Evolutionary conservation across 2,329 filamentous ascomycete species (phyloP).

Genomic region (Magnaporthiopsis poae): DNA sequence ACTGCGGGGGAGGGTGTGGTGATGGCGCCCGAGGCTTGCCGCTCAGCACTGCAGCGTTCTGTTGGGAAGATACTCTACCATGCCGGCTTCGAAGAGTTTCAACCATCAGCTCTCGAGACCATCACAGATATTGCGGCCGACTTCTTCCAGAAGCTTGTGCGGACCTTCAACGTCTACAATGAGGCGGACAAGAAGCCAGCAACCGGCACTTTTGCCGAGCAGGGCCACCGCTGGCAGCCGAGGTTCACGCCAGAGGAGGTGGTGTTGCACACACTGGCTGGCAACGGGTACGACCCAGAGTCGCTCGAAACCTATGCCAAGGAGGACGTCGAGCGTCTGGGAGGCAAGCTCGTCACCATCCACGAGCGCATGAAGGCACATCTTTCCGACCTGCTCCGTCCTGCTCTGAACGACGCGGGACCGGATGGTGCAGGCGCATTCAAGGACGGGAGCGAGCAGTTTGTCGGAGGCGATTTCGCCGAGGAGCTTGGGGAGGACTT

Average conservation of each 20-base stretch:
- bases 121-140: constrained; percentile 82
- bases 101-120: constrained; percentile 83
- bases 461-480: constrained; percentile 84
- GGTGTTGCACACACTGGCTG: constrained; percentile 72
- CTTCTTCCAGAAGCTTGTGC: constrained; percentile 77
- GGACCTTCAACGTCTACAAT: constrained; percentile 70
- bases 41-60: constrained; percentile 76
- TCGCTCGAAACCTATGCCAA: constrained; percentile 76
- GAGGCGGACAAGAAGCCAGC: constrained; percentile 69
- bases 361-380: constrained; percentile 93
- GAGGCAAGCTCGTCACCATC: constrained; percentile 67
- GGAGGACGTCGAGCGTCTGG: constrained; percentile 83
- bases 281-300: constrained; percentile 75
- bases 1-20: constrained; percentile 80
- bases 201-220: constrained; percentile 27
- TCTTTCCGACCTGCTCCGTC: constrained; percentile 83
- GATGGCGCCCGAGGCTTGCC: constrained; percentile 73
- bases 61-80: constrained; percentile 94
- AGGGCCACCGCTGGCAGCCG: constrained; percentile 41
- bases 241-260: constrained; percentile 77
- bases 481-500: constrained; percentile 98
- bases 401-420: constrained; percentile 70
- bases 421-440: constrained; percentile 83
- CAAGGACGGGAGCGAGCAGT: constrained; percentile 93
- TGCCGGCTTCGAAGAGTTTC: constrained; percentile 91